Evolutionary conservation across 108 stramenopile species (phyloP).

Genomic region (Mayamaea pseudoterrestris): DNA sequence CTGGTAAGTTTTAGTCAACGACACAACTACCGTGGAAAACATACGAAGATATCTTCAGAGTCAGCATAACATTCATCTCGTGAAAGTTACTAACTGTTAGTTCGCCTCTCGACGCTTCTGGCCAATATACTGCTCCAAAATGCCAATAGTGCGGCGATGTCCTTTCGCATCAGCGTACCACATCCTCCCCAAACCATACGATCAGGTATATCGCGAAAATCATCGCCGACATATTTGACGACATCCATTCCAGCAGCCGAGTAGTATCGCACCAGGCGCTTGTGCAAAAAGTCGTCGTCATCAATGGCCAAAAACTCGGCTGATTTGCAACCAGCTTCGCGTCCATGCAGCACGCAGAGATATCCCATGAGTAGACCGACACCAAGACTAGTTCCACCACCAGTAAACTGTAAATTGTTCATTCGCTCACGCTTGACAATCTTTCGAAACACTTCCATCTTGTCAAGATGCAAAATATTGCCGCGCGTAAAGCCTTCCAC

Average conservation of each 20-base stretch:
- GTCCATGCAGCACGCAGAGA: slow-evolving; percentile 46
- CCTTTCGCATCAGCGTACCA: slow-evolving; percentile 63
- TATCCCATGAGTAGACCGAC: slow-evolving; percentile 60
- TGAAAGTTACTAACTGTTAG: too few species aligned
- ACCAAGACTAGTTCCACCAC: slow-evolving; percentile 44
- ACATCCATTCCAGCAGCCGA: slow-evolving; percentile 52
- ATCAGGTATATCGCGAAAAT: slow-evolving; percentile 62
- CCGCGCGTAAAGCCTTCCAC: slow-evolving; percentile 73
- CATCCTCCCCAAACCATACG: slow-evolving; percentile 81
- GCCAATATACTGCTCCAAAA: slow-evolving; percentile 35
- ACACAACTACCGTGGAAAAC: too few species aligned
- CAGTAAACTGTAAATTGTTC: slow-evolving; percentile 24
- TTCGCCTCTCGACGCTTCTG: too few species aligned
- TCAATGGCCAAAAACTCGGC: slow-evolving; percentile 77
- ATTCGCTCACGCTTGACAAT: slow-evolving; percentile 26
- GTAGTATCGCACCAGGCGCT: slow-evolving; percentile 60
- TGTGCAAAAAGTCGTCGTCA: slow-evolving; percentile 72
- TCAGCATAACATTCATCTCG: too few species aligned
- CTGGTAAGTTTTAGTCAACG: too few species aligned
- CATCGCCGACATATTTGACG: slow-evolving; percentile 75
- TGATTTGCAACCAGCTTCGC: slow-evolving; percentile 32
- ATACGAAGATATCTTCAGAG: too few species aligned
- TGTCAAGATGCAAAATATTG: slow-evolving; percentile 60
- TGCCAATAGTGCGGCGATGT: slow-evolving; percentile 32
- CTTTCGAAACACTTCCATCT: slow-evolving; percentile 64